phyloP scores from a whole-genome alignment of 108 stramenopile genomes.

The Nannochloropsis salina region DNA sequence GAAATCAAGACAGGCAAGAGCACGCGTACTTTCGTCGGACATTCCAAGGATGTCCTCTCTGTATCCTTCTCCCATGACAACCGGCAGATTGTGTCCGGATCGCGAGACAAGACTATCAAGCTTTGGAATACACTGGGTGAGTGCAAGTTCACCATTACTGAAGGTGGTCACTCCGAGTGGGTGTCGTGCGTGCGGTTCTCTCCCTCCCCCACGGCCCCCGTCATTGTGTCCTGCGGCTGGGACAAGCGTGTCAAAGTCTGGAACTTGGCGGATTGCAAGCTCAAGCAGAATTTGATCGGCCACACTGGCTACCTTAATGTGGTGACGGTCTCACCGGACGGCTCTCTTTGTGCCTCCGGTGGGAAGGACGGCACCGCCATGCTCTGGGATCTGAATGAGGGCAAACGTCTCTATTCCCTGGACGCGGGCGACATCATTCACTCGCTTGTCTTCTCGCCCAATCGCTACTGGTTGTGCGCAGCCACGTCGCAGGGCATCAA shows the following conservation, averaged over 20 bases:
- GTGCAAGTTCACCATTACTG: constrained; percentile 86
- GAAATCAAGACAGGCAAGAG: constrained; percentile 92
- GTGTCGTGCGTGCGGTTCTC: constrained; percentile 99
- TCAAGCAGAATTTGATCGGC: constrained; percentile 94
- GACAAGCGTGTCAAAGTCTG: constrained; percentile 99
- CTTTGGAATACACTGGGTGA: constrained; percentile 99
- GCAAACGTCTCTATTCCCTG: constrained; percentile 96
- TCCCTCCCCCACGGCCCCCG: constrained; percentile 78
- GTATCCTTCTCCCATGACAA: constrained; percentile 98
- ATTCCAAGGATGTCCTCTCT: constrained; percentile 96
- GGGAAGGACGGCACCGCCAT: constrained; percentile 99
- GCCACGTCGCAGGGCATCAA: constrained; percentile 96
- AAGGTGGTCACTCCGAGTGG: constrained; percentile 98
- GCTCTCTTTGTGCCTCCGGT: constrained; percentile 95
- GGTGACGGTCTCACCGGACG: constrained; percentile 98
- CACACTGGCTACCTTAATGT: constrained; percentile 99
- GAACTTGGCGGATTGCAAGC: constrained; percentile 95
- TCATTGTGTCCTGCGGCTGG: constrained; percentile 98
- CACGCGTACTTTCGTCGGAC: constrained; percentile 96
- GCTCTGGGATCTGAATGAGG: constrained; percentile 99
- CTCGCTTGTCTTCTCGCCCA: constrained; percentile 96
- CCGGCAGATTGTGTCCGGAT: constrained; percentile 88
- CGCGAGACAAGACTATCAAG: constrained; percentile 96
- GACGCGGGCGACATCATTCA: constrained; percentile 98
- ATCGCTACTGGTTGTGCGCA: constrained; percentile 99